Conservation (phyloP, 495 filamentous ascomycete species). For the Thozetella sp. region DNA sequence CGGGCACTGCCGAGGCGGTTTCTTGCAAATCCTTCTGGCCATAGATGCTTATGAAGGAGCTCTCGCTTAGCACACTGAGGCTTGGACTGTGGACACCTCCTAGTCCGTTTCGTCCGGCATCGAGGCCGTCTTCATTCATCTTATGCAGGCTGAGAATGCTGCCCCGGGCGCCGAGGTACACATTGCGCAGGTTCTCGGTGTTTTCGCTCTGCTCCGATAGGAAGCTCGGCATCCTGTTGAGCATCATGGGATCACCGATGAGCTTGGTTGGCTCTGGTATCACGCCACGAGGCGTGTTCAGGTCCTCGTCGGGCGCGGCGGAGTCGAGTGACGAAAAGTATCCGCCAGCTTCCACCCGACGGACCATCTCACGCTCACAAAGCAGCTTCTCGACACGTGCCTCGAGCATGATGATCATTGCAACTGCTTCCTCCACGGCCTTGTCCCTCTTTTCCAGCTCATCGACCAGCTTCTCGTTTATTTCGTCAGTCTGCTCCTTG, state of each 20-base stretch:
- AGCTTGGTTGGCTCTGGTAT: slow-evolving; percentile 12
- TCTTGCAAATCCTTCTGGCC: slow-evolving; percentile 40
- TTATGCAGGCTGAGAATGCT: slow-evolving; percentile 39
- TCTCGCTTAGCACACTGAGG: slow-evolving; percentile 78
- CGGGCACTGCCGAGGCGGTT: slow-evolving; percentile 17
- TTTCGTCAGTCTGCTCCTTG: slow-evolving; percentile 50
- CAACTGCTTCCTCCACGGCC: slow-evolving; percentile 80
- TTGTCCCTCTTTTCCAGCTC: slow-evolving; percentile 78
- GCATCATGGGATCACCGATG: slow-evolving; percentile 18
- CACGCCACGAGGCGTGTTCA: slow-evolving; percentile 8
- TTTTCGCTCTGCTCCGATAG: slow-evolving; percentile 61
- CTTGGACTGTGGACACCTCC: slow-evolving; percentile 59
- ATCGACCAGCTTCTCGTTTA: slow-evolving; percentile 68
- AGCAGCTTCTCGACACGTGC: slow-evolving; percentile 61
- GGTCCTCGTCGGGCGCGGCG: slow-evolving; percentile 8
- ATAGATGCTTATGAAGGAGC: slow-evolving; percentile 72
- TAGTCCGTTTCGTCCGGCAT: slow-evolving; percentile 21
- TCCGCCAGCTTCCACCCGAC: slow-evolving; percentile 31
- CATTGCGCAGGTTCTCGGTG: slow-evolving; percentile 65
- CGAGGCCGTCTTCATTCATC: slow-evolving; percentile 33
- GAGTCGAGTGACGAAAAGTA: slow-evolving; percentile 20
- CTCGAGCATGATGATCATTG: slow-evolving; percentile 77
- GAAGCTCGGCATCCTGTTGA: slow-evolving; percentile 67
- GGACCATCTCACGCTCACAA: slow-evolving; percentile 40
- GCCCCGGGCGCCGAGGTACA: slow-evolving; percentile 56